Conservation (phyloP, 805 yeast species). For the Suhomyces canberraensis region DNA sequence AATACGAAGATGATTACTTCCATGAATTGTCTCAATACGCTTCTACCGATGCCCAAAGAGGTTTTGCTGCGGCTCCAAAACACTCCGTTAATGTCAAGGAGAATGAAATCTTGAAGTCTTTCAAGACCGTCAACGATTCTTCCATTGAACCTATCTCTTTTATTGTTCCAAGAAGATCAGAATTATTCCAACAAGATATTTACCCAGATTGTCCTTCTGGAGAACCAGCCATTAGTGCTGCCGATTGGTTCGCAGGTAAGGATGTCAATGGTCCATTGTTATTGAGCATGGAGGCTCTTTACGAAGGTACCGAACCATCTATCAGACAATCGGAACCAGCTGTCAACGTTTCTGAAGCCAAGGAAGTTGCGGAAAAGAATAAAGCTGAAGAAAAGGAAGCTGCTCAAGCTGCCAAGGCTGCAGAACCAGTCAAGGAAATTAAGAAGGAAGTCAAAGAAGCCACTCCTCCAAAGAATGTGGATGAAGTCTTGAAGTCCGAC, state of each 20-base stretch:
- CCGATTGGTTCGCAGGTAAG: slow-evolving; percentile 79
- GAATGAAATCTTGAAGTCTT: slow-evolving; percentile 79
- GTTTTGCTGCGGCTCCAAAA: slow-evolving; percentile 88
- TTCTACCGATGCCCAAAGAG: slow-evolving; percentile 93
- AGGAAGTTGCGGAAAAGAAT: slow-evolving; percentile 19
- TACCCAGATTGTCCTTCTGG: slow-evolving; percentile 87
- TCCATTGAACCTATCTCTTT: slow-evolving; percentile 88
- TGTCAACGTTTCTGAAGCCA: slow-evolving; percentile 23
- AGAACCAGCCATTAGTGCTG: slow-evolving; percentile 73
- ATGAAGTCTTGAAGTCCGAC: slow-evolving; percentile 36
- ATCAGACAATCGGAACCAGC: slow-evolving; percentile 40
- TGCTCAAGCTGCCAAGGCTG: neutral
- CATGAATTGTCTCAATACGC: slow-evolving; percentile 84
- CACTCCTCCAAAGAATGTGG: slow-evolving; percentile 23
- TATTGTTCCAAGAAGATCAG: slow-evolving; percentile 90
- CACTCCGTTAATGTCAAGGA: slow-evolving; percentile 72
- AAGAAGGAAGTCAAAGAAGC: slow-evolving; percentile 10
- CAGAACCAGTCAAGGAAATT: slow-evolving; percentile 5
- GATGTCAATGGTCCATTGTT: slow-evolving; percentile 79
- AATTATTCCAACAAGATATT: slow-evolving; percentile 87
- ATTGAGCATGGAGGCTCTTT: slow-evolving; percentile 70
- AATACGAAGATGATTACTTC: slow-evolving; percentile 79
- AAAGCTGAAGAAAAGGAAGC: slow-evolving; percentile 14
- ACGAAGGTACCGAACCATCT: slow-evolving; percentile 66
- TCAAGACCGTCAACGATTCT: slow-evolving; percentile 83